These are phyloP conservation scores for Boletus pseudo-olivaceus DNA, from an alignment of 768 basidiomycete genomes.

Conservation along the genomic window DNA sequence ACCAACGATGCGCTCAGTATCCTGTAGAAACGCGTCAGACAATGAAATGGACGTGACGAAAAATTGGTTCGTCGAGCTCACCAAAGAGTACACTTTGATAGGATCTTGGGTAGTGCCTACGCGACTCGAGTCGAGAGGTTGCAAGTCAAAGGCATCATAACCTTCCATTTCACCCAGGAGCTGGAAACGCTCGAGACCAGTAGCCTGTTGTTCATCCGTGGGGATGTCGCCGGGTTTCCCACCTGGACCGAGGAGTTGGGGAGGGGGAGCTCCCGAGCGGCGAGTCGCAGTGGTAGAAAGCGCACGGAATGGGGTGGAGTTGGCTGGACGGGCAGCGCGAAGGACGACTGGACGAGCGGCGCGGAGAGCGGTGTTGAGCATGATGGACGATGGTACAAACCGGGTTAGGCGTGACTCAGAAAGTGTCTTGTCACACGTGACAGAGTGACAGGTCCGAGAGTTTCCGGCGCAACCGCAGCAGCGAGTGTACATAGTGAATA, in stretches of 20 bases:
- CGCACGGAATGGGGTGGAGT: conserved; percentile 41
- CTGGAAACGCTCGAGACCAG: conserved; percentile 95
- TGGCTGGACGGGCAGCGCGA: conserved; percentile 19
- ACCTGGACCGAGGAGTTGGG: conserved; percentile 68
- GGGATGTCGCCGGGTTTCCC: conserved; percentile 72
- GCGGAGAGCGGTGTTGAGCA: conserved; percentile 29
- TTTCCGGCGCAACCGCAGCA: background rate
- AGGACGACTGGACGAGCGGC: conserved; percentile 25
- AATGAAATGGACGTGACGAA: background rate
- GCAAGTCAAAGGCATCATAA: conserved; percentile 84
- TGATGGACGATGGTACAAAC: conserved; percentile 26
- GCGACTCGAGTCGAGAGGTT: conserved; percentile 78
- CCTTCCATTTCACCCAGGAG: conserved; percentile 86
- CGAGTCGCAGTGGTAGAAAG: conserved; percentile 57
- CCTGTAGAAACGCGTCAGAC: conserved; percentile 41
- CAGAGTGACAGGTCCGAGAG: conserved; percentile 2
- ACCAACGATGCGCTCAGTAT: conserved; percentile 79
- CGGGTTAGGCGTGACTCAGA: conserved; percentile 27
- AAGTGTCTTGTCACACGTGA: conserved; percentile 24
- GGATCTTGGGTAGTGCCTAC: conserved; percentile 87
- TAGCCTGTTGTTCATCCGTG: conserved; percentile 86
- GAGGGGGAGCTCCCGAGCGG: conserved; percentile 57
- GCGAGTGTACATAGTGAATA: too few relatives aligned
- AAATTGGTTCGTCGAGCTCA: conserved; percentile 38
- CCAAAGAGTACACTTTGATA: conserved; percentile 81